phyloP scores from a whole-genome alignment of 169 alveolate genomes.

The Eimeria sp. region DNA sequence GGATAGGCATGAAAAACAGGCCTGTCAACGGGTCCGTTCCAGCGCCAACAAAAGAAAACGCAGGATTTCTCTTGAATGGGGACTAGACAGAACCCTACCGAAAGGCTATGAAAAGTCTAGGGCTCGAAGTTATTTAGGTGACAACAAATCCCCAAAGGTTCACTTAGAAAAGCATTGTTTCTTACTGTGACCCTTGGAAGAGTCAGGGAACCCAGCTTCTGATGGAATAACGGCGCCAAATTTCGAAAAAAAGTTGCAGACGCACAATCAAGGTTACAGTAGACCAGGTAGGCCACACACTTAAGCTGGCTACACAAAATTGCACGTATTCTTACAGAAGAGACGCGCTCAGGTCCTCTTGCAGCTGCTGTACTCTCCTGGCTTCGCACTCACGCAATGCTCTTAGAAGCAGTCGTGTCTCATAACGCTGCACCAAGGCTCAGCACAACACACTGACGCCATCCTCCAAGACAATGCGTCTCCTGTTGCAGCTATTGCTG shows the following conservation, averaged over 20 bases:
- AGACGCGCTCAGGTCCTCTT: constrained; percentile 19
- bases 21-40: neutral
- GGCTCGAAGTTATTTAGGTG: neutral
- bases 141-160: neutral
- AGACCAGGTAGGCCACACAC: neutral
- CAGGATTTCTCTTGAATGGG: neutral
- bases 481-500: constrained; percentile 22
- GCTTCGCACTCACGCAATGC: constrained; percentile 37
- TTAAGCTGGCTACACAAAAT: neutral
- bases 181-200: neutral
- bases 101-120: neutral
- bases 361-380: constrained; percentile 39
- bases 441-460: neutral
- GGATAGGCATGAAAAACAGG: neutral
- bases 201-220: neutral
- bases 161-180: neutral
- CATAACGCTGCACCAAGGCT: constrained; percentile 37
- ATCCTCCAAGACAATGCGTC: neutral
- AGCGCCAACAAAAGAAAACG: neutral
- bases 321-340: neutral
- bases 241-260: neutral
- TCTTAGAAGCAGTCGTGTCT: constrained; percentile 8
- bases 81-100: neutral
- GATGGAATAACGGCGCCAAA: neutral
- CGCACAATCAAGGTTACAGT: neutral